These are phyloP conservation scores for Luvunga scandens DNA, from an alignment of 345 rosid genomes.

Conservation along the genomic window DNA sequence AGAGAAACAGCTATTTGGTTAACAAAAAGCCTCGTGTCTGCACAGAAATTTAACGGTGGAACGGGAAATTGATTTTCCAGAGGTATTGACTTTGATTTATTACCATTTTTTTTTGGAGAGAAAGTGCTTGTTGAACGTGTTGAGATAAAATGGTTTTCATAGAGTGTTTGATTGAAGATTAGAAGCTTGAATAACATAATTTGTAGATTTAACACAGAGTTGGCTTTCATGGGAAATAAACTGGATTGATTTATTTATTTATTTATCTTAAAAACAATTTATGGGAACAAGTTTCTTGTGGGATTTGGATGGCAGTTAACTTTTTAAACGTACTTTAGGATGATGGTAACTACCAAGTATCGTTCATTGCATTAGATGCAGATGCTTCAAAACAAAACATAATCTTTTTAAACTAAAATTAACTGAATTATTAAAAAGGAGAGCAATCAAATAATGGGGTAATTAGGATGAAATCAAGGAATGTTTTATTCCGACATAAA, in stretches of 20 bases:
- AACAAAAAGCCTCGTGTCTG: conserved; percentile 82
- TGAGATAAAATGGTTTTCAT: conserved; percentile 17
- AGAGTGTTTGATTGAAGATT: conserved; percentile 29
- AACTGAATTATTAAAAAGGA: neutral
- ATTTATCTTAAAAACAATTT: neutral
- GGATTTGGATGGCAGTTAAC: neutral
- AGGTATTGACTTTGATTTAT: conserved; percentile 29
- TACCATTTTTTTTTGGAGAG: neutral
- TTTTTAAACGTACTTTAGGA: neutral
- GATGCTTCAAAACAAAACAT: neutral
- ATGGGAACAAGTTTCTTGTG: neutral
- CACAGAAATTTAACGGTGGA: conserved; percentile 61
- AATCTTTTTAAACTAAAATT: neutral
- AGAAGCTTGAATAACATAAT: conserved; percentile 14
- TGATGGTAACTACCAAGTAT: neutral
- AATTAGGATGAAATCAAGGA: neutral
- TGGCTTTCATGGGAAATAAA: conserved; percentile 16
- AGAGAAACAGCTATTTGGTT: conserved; percentile 99
- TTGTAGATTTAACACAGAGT: conserved; percentile 16
- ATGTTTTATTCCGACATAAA: neutral
- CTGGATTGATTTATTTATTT: neutral
- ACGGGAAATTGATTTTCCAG: conserved; percentile 39
- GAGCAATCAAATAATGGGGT: neutral
- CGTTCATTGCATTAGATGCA: neutral
- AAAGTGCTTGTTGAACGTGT: conserved; percentile 7